phyloP scores from a whole-genome alignment of 1,139 yeast genomes.

The Candida sojae region DNA sequence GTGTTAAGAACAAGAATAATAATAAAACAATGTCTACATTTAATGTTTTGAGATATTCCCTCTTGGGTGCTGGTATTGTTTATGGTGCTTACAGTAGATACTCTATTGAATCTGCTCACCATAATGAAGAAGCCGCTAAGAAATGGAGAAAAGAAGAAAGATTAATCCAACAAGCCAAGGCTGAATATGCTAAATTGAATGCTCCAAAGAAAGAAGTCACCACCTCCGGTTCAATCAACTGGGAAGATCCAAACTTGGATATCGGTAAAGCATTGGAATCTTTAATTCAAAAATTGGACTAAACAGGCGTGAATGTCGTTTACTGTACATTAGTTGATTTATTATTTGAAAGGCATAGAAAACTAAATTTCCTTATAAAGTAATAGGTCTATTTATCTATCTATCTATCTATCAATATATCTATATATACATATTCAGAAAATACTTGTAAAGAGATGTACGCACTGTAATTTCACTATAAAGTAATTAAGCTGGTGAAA shows the following conservation, averaged over 20 bases:
- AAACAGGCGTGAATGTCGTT: constrained; percentile 8
- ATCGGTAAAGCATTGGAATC: constrained; percentile 56
- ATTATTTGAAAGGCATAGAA: not conserved
- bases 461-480: too few species aligned
- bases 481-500: not conserved
- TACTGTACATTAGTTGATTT: constrained; percentile 1
- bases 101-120: constrained; percentile 62
- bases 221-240: constrained; percentile 54
- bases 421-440: not conserved
- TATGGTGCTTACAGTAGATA: constrained; percentile 90
- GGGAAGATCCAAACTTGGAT: constrained; percentile 92
- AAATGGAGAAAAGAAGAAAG: constrained; percentile 70
- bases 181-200: constrained; percentile 76
- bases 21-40: constrained; percentile 30
- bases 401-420: not conserved
- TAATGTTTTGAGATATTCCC: constrained; percentile 88
- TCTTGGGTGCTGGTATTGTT: constrained; percentile 84
- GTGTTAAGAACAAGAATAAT: not conserved
- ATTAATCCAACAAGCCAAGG: constrained; percentile 85
- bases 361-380: not conserved
- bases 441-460: not conserved
- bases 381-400: not conserved
- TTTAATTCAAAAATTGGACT: constrained; percentile 45
- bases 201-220: constrained; percentile 40
- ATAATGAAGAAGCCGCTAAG: constrained; percentile 55